Base-by-base conservation (phyloP, 2,329 filamentous ascomycete species). In the Fusarium nematophilum region DNA sequence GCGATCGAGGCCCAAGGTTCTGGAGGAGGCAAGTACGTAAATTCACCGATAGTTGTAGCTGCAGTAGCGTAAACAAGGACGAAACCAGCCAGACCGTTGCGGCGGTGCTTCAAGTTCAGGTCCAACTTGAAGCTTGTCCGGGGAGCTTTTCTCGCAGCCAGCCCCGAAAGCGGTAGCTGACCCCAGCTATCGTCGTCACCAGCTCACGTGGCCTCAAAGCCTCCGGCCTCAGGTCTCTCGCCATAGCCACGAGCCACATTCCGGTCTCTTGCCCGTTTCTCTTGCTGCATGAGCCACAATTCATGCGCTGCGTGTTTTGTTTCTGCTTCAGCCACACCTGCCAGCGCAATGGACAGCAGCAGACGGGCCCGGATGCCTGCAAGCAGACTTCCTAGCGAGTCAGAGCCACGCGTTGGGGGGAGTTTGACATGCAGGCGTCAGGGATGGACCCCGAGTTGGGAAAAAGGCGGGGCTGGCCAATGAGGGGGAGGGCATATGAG, bases 401-500 rank as follows among this genome's bases (percentile, higher is more conserved):
- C 59, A 62, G 53, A 58, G 57, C 58, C 57, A 62, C 43, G 47
- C 58, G 31, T 57, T 53, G 23, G 42, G 18, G 55, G 45, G 27
- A n/a, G n/a, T 59, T 60, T 63, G 59, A 62, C 59, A 63, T 62
- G 59, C 59, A 62, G 59, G 44, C 59, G 37, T 59, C 59, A 62
- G 58, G 59, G 59, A 62, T 62, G 43, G 30, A n/a, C n/a, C 42
- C 17, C 23, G 30, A 30, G 44, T 59, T 14, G 30, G 15, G n/a
- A n/a, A n/a, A 37, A 29, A 47, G 38, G 52, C 44, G 56, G 55
- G 59, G 56, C 59, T 58, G 43, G 5, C 64, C 61, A 67, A 67
- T 67, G 13, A 49, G 14, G 10, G n/a, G 1, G 2, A 5, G 3
- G 4, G 15, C 18, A 47, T 38, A 38, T 31, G 9, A 26, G 30